These are phyloP conservation scores for Saussurea involucrata DNA, from an alignment of 129 eudicot genomes.

Conservation along the genomic window DNA sequence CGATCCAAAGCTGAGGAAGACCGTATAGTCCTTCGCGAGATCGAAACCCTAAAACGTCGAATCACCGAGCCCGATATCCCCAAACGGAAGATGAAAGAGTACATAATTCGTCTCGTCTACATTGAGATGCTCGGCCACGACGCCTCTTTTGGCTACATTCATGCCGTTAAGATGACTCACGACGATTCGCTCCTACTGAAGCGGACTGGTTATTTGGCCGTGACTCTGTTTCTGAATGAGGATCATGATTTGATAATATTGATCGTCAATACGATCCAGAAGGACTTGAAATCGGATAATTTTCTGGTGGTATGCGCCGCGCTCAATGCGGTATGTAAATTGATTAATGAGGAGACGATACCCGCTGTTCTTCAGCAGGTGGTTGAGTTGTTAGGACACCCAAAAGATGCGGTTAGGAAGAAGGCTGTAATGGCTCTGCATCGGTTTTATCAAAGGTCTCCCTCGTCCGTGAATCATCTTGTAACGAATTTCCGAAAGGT, in stretches of 20 bases:
- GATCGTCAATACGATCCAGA: slow-evolving; percentile 97
- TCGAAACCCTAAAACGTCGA: slow-evolving; percentile 69
- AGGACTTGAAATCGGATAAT: slow-evolving; percentile 94
- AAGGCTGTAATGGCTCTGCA: slow-evolving; percentile 98
- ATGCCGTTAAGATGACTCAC: slow-evolving; percentile 97
- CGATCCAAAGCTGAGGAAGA: slow-evolving; percentile 64
- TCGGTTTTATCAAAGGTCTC: slow-evolving; percentile 75
- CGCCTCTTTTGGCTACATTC: slow-evolving; percentile 88
- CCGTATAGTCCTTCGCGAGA: slow-evolving; percentile 80
- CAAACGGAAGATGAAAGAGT: slow-evolving; percentile 86
- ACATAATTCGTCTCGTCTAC: slow-evolving; percentile 73
- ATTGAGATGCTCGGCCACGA: slow-evolving; percentile 98
- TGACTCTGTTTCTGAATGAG: slow-evolving; percentile 84
- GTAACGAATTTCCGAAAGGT: slow-evolving; percentile 87
- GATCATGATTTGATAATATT: slow-evolving; percentile 94
- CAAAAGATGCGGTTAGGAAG: slow-evolving; percentile 92
- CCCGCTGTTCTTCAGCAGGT: slow-evolving; percentile 95
- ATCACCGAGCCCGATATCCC: slow-evolving; percentile 77
- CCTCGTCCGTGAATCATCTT: slow-evolving; percentile 72
- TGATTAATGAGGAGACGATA: slow-evolving; percentile 97
- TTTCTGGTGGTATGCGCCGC: slow-evolving; percentile 91
- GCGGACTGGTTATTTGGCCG: slow-evolving; percentile 93
- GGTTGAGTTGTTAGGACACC: slow-evolving; percentile 74
- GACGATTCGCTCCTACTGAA: slow-evolving; percentile 62
- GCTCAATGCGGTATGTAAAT: slow-evolving; percentile 89